Percentiles rank a stretch among this genome's conserved stretches.
Evolutionary conservation across 2,329 filamentous ascomycete species (phyloP).

Genomic region (Teratosphaeria nubilosa): DNA sequence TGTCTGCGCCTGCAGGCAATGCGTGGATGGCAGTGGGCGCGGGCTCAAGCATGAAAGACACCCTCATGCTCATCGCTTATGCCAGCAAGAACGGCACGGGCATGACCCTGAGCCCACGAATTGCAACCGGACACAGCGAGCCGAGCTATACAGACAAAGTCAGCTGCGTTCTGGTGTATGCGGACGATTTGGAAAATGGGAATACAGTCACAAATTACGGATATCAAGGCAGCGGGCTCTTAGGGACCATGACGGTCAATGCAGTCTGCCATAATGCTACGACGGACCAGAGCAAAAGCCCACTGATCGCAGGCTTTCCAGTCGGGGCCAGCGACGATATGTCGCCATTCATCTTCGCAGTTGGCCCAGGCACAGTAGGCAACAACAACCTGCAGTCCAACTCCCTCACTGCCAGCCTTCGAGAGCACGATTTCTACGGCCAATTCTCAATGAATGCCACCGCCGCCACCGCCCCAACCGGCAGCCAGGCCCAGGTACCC

Average conservation of each 20-base stretch:
- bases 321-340: slow-evolving; percentile 15
- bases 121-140: slow-evolving; percentile 26
- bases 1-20: slow-evolving; percentile 23
- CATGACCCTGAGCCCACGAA: slow-evolving; percentile 29
- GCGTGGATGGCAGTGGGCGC: slow-evolving; percentile 36
- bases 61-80: slow-evolving; percentile 37
- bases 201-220: slow-evolving; percentile 7
- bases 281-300: slow-evolving; percentile 17
- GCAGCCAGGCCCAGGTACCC: slow-evolving; percentile 23
- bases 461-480: slow-evolving; percentile 18
- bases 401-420: slow-evolving; percentile 22
- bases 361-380: slow-evolving; percentile 19
- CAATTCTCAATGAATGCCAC: slow-evolving; percentile 31
- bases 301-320: not conserved
- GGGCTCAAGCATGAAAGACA: slow-evolving; percentile 31
- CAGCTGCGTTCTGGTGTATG: slow-evolving; percentile 13
- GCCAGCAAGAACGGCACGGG: slow-evolving; percentile 23
- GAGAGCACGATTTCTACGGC: slow-evolving; percentile 28
- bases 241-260: slow-evolving; percentile 14
- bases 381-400: slow-evolving; percentile 15
- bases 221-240: not conserved
- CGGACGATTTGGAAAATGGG: slow-evolving; percentile 8
- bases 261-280: slow-evolving; percentile 29
- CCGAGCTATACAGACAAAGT: slow-evolving; percentile 23
- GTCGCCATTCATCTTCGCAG: slow-evolving; percentile 32